Conservation (phyloP, 169 alveolate genomes). For the Plasmodium inui region DNA sequence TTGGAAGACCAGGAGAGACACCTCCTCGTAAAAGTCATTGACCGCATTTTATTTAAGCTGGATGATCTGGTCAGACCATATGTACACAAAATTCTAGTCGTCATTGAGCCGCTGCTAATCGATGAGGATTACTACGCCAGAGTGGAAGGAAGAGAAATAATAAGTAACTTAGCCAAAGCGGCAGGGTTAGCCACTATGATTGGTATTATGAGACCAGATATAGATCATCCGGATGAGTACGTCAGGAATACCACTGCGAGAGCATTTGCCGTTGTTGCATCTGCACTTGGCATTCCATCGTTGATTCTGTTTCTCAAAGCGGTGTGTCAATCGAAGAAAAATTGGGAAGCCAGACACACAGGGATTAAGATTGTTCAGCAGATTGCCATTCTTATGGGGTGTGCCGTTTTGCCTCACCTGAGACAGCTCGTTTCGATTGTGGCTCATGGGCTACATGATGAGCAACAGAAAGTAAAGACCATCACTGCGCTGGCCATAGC, state of each 20-base stretch:
- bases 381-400: constrained; percentile 97
- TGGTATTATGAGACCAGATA: constrained; percentile 99
- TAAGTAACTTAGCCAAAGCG: constrained; percentile 96
- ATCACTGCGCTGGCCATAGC: constrained; percentile 99
- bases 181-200: constrained; percentile 99
- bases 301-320: constrained; percentile 98
- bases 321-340: constrained; percentile 96
- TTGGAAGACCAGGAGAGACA: constrained; percentile 99
- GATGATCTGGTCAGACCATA: constrained; percentile 98
- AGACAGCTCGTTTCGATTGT: constrained; percentile 97
- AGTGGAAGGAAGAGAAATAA: constrained; percentile 99
- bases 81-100: constrained; percentile 98
- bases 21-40: constrained; percentile 97
- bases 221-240: constrained; percentile 99
- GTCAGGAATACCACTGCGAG: constrained; percentile 98
- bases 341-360: constrained; percentile 99
- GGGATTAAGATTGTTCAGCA: constrained; percentile 99
- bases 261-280: constrained; percentile 99
- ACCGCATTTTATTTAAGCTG: constrained; percentile 96
- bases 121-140: constrained; percentile 99
- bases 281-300: constrained; percentile 98
- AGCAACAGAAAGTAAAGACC: constrained; percentile 95
- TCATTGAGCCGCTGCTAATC: constrained; percentile 98
- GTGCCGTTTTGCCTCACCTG: constrained; percentile 98
- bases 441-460: constrained; percentile 97